phyloP scores from a whole-genome alignment of 139 green algal species.

The Chlamydomonas sphaeroides region DNA sequence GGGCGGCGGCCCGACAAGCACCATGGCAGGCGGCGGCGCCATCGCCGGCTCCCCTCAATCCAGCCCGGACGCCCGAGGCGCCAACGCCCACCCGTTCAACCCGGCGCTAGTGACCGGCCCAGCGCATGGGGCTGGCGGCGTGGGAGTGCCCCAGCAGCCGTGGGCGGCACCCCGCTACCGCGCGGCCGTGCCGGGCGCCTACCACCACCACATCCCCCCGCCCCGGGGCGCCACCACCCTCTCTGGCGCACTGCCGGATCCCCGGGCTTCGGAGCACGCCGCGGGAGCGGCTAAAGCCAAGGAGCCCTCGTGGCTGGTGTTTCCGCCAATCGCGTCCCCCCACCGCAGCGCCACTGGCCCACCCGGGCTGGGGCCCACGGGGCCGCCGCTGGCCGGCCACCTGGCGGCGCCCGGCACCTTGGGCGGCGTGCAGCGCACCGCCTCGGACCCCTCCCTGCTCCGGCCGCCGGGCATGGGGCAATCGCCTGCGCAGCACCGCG shows the following conservation, averaged over 20 bases:
- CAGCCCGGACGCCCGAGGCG: too few species aligned
- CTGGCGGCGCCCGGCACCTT: not conserved
- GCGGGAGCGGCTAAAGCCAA: not conserved
- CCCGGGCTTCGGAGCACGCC: not conserved
- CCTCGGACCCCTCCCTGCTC: not conserved
- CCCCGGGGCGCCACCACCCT: slow-evolving; percentile 1
- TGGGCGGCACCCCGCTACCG: not conserved
- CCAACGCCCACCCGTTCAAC: too few species aligned
- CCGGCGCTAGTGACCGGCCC: too few species aligned
- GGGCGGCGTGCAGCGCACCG: not conserved
- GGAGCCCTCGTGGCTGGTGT: slow-evolving; percentile 7
- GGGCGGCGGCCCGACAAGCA: too few species aligned
- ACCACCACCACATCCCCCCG: not conserved
- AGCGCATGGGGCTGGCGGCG: not conserved
- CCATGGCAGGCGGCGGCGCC: too few species aligned
- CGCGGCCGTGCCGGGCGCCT: not conserved
- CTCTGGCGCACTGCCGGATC: not conserved
- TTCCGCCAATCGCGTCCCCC: not conserved
- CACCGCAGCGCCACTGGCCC: not conserved
- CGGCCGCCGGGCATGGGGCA: not conserved
- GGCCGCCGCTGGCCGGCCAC: not conserved
- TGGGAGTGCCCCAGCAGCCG: too few species aligned
- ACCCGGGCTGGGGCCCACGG: not conserved
- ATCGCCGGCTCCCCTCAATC: not conserved
- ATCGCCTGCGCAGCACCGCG: too few species aligned